Evolutionary conservation across 352 stramenopile species (phyloP), one percentile per base, ranked within the genome.

Genomic region (Phytophthora nicotianae): DNA sequence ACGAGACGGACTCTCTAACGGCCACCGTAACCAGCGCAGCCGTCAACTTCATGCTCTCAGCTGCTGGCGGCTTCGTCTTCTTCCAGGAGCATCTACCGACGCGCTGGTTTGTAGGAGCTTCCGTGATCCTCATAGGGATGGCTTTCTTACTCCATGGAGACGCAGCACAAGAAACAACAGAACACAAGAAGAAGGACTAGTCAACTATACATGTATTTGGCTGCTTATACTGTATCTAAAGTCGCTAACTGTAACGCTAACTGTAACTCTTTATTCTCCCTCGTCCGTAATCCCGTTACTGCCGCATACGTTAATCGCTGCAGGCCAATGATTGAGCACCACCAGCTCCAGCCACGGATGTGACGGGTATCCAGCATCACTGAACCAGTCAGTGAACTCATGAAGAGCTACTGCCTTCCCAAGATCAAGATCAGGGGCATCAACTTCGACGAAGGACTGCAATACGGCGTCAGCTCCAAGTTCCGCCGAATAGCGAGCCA

Each of bases 1-100:
- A 95, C 37, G 84, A 93, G 67, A 93, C 86, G 13, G 86, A 95
- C 69, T 95, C 86, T 17, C 78, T 95, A 19, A 95, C 86, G 1
- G 84, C 86, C 8, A 95, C 86, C 1, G 82, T 95, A 68, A 93
- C 86, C 4, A 93, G 84, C 47, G 78, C 85, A 5, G 75, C 84
- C 2, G 74, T 86, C 38, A 95, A 95, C 72, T 95, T 95, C 48
- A 82, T 93, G 68, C 58, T 93, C 27, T 91, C 86, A 19, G 86
- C 84, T 14, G 70, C 75, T 16, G 68, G 73, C 7, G 86, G 86
- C 1, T 59, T 61, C 9, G 50, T 90, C 35, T 68, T 91, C 20
- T 95, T 95, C 61, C 64, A 83, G 26, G 87, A 95, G 50, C 71
- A 79, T 27, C 65, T 95, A 2, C 77, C 83, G 0, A 50, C 75